These are phyloP conservation scores for Cyberlindnera galapagoensis DNA, from an alignment of 805 yeast genomes.

Conservation along the genomic window DNA sequence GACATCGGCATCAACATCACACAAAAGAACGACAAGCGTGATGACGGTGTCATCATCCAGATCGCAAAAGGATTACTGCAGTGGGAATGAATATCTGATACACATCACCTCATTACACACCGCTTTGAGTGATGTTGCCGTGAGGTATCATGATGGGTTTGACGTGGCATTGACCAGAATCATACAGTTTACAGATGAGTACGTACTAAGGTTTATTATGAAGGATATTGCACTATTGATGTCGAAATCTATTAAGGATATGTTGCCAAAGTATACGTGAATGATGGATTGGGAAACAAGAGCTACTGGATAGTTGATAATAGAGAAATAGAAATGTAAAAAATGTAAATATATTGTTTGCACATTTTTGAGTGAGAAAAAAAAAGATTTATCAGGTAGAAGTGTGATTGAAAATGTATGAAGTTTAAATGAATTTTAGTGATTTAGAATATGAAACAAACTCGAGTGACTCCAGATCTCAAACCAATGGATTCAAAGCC, in stretches of 20 bases:
- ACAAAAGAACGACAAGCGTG: conserved; percentile 6
- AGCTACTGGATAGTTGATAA: too few species aligned
- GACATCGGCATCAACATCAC: not conserved
- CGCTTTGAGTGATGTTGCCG: conserved; percentile 2
- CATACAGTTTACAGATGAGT: conserved; percentile 9
- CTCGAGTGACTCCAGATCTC: too few species aligned
- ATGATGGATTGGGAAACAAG: too few species aligned
- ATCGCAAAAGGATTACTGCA: conserved; percentile 10
- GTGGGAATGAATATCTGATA: conserved; percentile 7
- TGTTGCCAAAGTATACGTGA: conserved; percentile 4
- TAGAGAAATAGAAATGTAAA: not conserved
- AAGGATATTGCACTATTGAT: conserved; percentile 9
- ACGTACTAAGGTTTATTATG: conserved; percentile 10
- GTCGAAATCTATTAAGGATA: conserved; percentile 3
- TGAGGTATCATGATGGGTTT: conserved; percentile 2
- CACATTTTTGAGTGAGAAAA: too few species aligned
- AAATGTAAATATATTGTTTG: too few species aligned
- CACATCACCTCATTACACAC: conserved; percentile 3
- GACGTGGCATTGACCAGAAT: conserved; percentile 6
- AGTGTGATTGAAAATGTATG: too few species aligned
- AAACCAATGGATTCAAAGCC: too few species aligned
- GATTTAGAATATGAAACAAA: too few species aligned
- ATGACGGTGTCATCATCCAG: conserved; percentile 7
- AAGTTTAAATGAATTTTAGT: too few species aligned
- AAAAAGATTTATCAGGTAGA: too few species aligned